phyloP scores from a whole-genome alignment of 768 basidiomycete species.

The Wakefieldia striispora region DNA sequence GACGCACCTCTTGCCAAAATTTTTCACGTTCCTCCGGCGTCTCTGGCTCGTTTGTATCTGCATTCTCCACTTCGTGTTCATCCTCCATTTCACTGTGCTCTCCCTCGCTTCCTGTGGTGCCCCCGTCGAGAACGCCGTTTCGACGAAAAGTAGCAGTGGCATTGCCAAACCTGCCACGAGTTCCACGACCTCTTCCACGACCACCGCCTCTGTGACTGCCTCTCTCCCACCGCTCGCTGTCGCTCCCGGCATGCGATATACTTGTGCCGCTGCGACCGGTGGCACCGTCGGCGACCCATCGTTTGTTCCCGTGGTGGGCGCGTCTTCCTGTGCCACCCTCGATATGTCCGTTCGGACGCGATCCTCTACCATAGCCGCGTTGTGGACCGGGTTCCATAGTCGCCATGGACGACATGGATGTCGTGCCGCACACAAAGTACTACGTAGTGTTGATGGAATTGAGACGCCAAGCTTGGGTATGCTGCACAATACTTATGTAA shows the following conservation, averaged over 20 bases:
- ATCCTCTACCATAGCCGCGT: conserved; percentile 20
- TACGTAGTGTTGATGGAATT: neutral
- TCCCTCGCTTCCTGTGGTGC: conserved; percentile 33
- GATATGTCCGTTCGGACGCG: conserved; percentile 20
- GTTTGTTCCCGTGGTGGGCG: conserved; percentile 51
- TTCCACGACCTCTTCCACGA: conserved; percentile 41
- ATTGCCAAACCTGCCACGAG: conserved; percentile 41
- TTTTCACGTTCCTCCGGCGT: conserved; percentile 62
- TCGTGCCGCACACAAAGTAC: neutral
- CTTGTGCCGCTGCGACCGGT: conserved; percentile 33
- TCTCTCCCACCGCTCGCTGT: conserved; percentile 61
- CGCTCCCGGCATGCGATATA: conserved; percentile 37
- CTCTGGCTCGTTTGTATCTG: conserved; percentile 52
- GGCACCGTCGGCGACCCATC: conserved; percentile 52
- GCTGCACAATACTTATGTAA: too few species aligned
- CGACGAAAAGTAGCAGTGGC: conserved; percentile 37
- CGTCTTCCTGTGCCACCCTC: conserved; percentile 26
- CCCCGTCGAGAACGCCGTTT: conserved; percentile 28
- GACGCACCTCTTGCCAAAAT: conserved; percentile 70
- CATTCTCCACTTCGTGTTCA: conserved; percentile 26
- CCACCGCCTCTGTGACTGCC: conserved; percentile 55
- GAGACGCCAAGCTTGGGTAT: too few species aligned
- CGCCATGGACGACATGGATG: conserved; percentile 13
- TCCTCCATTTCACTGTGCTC: conserved; percentile 36
- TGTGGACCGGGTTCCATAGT: conserved; percentile 28